phyloP scores from a whole-genome alignment of 2,329 filamentous ascomycete genomes.

The Claviceps africana region DNA sequence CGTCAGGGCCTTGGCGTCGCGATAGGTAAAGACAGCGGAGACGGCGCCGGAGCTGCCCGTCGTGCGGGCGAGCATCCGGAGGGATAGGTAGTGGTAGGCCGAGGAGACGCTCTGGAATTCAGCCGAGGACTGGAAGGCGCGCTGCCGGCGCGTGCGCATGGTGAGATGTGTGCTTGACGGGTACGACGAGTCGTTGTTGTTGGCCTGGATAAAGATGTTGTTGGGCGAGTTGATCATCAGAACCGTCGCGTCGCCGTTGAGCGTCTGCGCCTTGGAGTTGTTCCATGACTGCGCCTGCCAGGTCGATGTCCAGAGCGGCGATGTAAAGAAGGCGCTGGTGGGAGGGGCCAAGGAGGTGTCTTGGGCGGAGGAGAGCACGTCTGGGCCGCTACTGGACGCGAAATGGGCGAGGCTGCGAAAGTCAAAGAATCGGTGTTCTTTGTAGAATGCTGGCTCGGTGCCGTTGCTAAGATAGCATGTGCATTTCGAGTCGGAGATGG shows the following conservation, averaged over 20 bases:
- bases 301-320: slow-evolving; percentile 19
- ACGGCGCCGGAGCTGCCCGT: slow-evolving; percentile 33
- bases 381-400: slow-evolving; percentile 18
- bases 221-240: slow-evolving; percentile 27
- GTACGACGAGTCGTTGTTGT: slow-evolving; percentile 8
- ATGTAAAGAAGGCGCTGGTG: slow-evolving; percentile 26
- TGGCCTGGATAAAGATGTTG: slow-evolving; percentile 31
- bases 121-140: slow-evolving; percentile 30
- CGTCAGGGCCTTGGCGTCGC: slow-evolving; percentile 20
- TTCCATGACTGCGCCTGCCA: slow-evolving; percentile 29
- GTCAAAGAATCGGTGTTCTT: slow-evolving; percentile 34
- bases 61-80: slow-evolving; percentile 38
- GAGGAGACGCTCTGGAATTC: slow-evolving; percentile 28
- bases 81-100: slow-evolving; percentile 18
- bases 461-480: slow-evolving; percentile 35
- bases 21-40: slow-evolving; percentile 40
- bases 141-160: slow-evolving; percentile 31
- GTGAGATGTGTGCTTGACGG: slow-evolving; percentile 29
- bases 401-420: slow-evolving; percentile 29
- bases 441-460: slow-evolving; percentile 28
- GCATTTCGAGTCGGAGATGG: slow-evolving; percentile 22
- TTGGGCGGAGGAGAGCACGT: slow-evolving; percentile 15
- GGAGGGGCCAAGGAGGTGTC: slow-evolving; percentile 13
- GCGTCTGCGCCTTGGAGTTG: slow-evolving; percentile 13
- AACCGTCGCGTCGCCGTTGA: slow-evolving; percentile 12